These are phyloP conservation scores for Symbiodinium natans DNA, from an alignment of 73 alveolate genomes.

Conservation along the genomic window DNA sequence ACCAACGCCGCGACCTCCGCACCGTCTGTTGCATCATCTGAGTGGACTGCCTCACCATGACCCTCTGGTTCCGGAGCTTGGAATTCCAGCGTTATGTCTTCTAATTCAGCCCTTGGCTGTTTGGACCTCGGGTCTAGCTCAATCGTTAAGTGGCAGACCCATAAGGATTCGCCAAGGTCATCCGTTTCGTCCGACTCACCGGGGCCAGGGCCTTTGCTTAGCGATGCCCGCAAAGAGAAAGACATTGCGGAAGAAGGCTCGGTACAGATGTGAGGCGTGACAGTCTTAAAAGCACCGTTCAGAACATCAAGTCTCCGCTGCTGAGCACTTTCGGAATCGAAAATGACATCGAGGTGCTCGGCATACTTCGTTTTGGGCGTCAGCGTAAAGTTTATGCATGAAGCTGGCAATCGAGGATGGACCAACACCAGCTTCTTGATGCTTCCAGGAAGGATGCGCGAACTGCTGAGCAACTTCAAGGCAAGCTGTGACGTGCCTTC, in stretches of 20 bases:
- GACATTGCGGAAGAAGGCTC: not conserved
- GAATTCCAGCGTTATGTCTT: not conserved
- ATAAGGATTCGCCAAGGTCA: constrained; percentile 1
- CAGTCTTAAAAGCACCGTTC: not conserved
- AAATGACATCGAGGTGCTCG: not conserved
- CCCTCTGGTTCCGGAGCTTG: not conserved
- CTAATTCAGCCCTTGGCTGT: constrained; percentile 9
- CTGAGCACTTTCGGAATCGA: not conserved
- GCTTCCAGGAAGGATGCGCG: constrained; percentile 6
- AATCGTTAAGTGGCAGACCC: not conserved
- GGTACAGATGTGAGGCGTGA: not conserved
- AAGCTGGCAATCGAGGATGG: constrained; percentile 23
- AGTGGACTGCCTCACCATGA: not conserved
- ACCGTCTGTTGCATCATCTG: not conserved
- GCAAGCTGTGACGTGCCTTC: constrained; percentile 7
- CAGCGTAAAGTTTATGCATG: not conserved
- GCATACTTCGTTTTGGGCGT: not conserved
- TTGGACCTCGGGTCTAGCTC: constrained; percentile 34
- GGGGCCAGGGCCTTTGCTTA: not conserved
- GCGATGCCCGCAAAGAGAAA: not conserved
- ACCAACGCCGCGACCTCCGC: constrained; percentile 28
- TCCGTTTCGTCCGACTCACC: not conserved
- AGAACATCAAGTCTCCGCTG: not conserved
- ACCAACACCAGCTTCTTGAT: not conserved
- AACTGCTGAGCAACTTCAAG: not conserved